A percentile compares a stretch with the other conserved stretches of the same genome.
phyloP scores from a whole-genome alignment of 2,329 filamentous ascomycete species.

The Pseudocercospora ulei region DNA sequence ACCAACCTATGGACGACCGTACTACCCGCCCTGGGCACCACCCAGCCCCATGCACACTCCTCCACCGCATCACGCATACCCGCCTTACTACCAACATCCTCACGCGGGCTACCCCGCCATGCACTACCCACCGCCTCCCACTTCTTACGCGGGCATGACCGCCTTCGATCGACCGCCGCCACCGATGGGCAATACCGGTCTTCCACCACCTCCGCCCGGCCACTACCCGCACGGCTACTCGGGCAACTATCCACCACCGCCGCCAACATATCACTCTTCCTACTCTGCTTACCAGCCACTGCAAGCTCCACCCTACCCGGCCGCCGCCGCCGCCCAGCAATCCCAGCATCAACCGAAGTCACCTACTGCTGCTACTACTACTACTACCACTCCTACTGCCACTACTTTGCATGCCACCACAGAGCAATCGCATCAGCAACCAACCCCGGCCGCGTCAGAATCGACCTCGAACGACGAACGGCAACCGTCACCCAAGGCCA shows the following conservation, averaged over 20 bases:
- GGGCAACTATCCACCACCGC: slow-evolving; percentile 24
- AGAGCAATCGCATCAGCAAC: slow-evolving; percentile 11
- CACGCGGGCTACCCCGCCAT: slow-evolving; percentile 25
- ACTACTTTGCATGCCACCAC: no score
- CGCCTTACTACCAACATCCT: slow-evolving; percentile 32
- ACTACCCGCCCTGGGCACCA: slow-evolving; percentile 35
- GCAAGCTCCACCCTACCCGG: slow-evolving; percentile 20
- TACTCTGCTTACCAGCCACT: slow-evolving; percentile 21
- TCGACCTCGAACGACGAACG: slow-evolving; percentile 16
- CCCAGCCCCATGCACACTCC: slow-evolving; percentile 39
- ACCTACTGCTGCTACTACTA: slow-evolving; percentile 15
- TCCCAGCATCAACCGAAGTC: slow-evolving; percentile 14
- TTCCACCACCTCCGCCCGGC: slow-evolving; percentile 35
- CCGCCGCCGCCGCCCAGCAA: slow-evolving; percentile 9
- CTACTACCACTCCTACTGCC: slow-evolving; percentile 19
- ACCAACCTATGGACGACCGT: slow-evolving; percentile 34
- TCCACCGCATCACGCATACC: slow-evolving; percentile 32
- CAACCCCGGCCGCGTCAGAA: slow-evolving; percentile 15
- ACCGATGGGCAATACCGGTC: slow-evolving; percentile 31
- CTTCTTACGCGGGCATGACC: slow-evolving; percentile 27
- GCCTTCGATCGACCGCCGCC: slow-evolving; percentile 37
- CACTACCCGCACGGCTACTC: slow-evolving; percentile 28
- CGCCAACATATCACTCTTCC: slow-evolving; percentile 19
- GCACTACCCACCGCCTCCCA: slow-evolving; percentile 32
- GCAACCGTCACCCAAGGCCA: slow-evolving; percentile 18